phyloP scores from a whole-genome alignment of 345 rosid genomes.

The Populus ilicifolia region DNA sequence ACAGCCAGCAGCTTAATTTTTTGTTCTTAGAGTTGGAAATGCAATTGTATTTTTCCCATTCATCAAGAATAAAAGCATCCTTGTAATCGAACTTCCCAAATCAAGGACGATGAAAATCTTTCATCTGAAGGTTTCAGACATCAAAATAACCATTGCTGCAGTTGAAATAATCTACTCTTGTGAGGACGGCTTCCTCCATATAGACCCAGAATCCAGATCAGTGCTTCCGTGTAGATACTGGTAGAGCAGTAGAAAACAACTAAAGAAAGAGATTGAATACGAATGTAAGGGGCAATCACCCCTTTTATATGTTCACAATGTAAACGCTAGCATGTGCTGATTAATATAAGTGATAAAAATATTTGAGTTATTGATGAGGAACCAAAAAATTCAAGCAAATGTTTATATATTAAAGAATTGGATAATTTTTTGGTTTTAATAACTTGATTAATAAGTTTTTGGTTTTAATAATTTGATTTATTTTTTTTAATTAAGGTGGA shows the following conservation, averaged over 20 bases:
- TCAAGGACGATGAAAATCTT: slow-evolving; percentile 2
- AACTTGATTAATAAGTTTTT: no score
- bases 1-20: slow-evolving; percentile 42
- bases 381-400: no score
- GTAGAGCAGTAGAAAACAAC: background rate
- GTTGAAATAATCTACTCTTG: background rate
- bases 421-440: no score
- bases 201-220: background rate
- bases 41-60: background rate
- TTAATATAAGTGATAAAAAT: no score
- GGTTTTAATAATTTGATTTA: no score
- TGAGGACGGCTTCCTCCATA: background rate
- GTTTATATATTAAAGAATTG: no score
- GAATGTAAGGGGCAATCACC: background rate
- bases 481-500: no score
- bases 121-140: background rate
- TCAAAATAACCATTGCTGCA: background rate
- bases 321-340: background rate
- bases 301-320: background rate
- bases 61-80: background rate
- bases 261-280: background rate
- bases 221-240: background rate
- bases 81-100: background rate
- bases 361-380: no score
- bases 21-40: background rate